These are phyloP conservation scores for Xylariaceae sp. DNA, from an alignment of 2,329 filamentous ascomycete species.

Conservation along the genomic window DNA sequence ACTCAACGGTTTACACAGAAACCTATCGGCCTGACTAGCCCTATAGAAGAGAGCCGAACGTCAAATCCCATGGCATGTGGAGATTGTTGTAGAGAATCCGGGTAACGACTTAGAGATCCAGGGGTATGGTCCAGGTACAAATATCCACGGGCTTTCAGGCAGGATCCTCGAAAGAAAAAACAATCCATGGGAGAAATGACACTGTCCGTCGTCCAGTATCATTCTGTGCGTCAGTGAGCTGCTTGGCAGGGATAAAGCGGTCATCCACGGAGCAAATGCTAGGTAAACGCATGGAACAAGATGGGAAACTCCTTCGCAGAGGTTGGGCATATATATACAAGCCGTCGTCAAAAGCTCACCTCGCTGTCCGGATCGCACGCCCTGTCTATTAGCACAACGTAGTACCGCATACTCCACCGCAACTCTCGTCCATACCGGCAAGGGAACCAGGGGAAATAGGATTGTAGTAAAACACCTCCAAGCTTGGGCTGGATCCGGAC, in stretches of 20 bases:
- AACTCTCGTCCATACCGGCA: constrained; percentile 28
- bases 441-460: constrained; percentile 28
- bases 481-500: constrained; percentile 36
- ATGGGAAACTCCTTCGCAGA: constrained; percentile 37
- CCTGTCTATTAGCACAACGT: constrained; percentile 33
- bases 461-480: constrained; percentile 29
- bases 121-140: not conserved
- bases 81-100: constrained; percentile 3
- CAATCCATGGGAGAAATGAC: constrained; percentile 1
- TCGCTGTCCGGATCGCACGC: constrained; percentile 47
- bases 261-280: constrained; percentile 26
- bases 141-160: constrained; percentile 7
- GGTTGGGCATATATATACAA: constrained; percentile 48
- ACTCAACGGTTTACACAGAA: constrained; percentile 6
- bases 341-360: constrained; percentile 43
- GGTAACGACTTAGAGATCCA: not conserved
- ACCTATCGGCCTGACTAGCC: constrained; percentile 6
- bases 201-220: constrained; percentile 12
- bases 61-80: constrained; percentile 4
- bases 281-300: constrained; percentile 20
- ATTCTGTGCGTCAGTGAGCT: constrained; percentile 21
- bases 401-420: constrained; percentile 30
- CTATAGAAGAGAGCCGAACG: not conserved
- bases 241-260: not conserved
- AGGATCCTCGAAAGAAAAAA: constrained; percentile 3